Percentiles rank a stretch among this genome's conserved stretches.
phyloP scores from a whole-genome alignment of 129 eudicot genomes.

The Flaveria robusta region DNA sequence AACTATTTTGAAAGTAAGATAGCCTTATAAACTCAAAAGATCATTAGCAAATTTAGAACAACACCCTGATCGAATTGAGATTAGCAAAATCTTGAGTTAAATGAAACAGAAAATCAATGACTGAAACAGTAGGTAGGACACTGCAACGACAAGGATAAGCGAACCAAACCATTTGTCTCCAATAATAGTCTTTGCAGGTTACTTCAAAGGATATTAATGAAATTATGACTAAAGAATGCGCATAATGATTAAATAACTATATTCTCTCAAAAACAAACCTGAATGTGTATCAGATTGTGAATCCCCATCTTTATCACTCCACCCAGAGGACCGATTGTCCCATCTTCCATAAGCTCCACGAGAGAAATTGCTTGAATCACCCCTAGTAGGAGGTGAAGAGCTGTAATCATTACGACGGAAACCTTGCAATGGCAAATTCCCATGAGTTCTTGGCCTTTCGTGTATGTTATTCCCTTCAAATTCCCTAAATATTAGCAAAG shows the following conservation, averaged over 20 bases:
- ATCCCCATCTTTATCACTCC: constrained; percentile 72
- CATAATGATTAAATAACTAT: neutral
- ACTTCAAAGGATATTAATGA: neutral
- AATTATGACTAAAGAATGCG: neutral
- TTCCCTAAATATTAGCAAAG: constrained; percentile 51
- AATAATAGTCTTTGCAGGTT: neutral
- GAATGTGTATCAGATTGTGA: constrained; percentile 67
- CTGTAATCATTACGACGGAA: constrained; percentile 68
- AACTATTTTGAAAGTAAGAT: neutral
- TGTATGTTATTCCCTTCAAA: constrained; percentile 56
- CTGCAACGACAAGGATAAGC: neutral
- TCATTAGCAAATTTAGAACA: neutral
- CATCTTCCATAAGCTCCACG: constrained; percentile 56
- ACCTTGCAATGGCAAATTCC: constrained; percentile 60
- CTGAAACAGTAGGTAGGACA: neutral
- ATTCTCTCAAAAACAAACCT: constrained; percentile 44
- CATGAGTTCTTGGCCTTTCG: constrained; percentile 62
- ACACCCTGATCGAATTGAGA: neutral
- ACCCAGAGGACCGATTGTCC: constrained; percentile 78
- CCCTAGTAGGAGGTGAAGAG: constrained; percentile 82
- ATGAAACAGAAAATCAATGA: constrained; percentile 1
- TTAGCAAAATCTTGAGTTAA: neutral
- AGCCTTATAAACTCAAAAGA: neutral
- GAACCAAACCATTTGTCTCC: neutral
- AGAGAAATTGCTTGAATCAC: constrained; percentile 51